phyloP scores from a whole-genome alignment of 2,329 filamentous ascomycete species.

The Aureobasidium sp. region DNA sequence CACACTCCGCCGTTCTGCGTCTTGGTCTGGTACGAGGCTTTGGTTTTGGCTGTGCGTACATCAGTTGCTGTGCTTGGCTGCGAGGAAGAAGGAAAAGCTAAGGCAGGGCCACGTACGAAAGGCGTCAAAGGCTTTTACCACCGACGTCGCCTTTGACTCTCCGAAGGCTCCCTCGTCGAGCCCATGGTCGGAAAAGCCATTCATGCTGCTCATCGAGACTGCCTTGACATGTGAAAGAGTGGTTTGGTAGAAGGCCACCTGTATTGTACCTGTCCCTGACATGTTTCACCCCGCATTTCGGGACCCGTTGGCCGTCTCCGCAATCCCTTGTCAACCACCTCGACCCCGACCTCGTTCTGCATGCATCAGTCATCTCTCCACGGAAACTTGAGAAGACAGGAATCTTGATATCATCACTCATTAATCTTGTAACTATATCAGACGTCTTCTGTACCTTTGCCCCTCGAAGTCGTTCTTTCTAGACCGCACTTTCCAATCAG shows the following conservation, averaged over 20 bases:
- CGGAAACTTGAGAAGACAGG: not conserved
- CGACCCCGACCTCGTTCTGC: not conserved
- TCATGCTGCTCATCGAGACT: constrained; percentile 46
- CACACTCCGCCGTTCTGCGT: constrained; percentile 86
- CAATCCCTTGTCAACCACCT: not conserved
- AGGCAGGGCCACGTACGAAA: constrained; percentile 70
- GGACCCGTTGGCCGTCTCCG: not conserved
- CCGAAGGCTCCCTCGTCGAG: constrained; percentile 75
- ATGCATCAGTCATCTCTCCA: not conserved
- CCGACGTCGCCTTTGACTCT: constrained; percentile 51
- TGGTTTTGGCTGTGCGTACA: constrained; percentile 70
- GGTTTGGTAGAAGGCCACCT: not conserved
- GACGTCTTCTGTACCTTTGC: no score
- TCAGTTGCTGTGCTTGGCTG: no score
- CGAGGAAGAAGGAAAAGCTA: not conserved
- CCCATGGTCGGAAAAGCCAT: constrained; percentile 62
- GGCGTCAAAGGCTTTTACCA: constrained; percentile 83
- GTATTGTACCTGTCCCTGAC: constrained; percentile 1
- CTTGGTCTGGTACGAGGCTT: constrained; percentile 79
- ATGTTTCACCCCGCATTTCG: not conserved
- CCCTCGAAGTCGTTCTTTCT: no score
- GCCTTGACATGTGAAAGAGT: constrained; percentile 4
- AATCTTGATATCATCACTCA: not conserved
- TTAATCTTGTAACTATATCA: not conserved
- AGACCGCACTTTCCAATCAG: not conserved